Percentiles rank a stretch among this genome's conserved stretches.
Conservation (phyloP, 306 rosid species). For the Fragaria ananassa region DNA sequence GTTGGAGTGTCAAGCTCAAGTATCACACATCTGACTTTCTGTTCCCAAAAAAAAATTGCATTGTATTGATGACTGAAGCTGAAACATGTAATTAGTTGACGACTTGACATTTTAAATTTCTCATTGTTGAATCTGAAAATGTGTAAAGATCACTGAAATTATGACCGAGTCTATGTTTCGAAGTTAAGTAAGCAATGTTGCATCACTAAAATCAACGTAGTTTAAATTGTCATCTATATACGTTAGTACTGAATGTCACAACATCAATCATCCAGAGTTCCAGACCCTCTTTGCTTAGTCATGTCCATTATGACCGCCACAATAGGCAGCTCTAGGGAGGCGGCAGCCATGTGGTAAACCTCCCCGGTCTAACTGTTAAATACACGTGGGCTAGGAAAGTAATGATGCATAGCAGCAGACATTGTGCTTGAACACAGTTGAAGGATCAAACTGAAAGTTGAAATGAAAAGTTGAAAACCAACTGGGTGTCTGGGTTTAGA, state of each 20-base stretch:
- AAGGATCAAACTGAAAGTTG: not conserved
- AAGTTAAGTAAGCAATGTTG: not conserved
- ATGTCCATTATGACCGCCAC: not conserved
- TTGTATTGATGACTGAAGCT: not conserved
- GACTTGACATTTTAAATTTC: not conserved
- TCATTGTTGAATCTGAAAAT: not conserved
- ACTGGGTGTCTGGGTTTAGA: not conserved
- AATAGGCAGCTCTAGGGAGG: not conserved
- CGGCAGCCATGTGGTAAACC: not conserved
- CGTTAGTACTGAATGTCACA: not conserved
- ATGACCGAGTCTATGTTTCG: not conserved
- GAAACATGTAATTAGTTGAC: not conserved
- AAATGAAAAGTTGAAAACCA: no score
- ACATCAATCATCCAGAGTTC: not conserved
- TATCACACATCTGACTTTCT: not conserved
- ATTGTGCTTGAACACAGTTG: not conserved
- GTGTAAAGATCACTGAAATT: not conserved
- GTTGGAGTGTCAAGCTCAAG: slow-evolving; percentile 25
- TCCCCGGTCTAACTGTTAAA: not conserved
- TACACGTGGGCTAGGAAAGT: no score
- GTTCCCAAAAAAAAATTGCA: not conserved
- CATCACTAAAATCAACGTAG: not conserved
- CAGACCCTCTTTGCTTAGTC: not conserved
- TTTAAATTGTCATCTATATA: not conserved
- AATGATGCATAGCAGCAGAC: no score